Conservation (phyloP, 179 eudicot genomes). For the Silene noctiflora region DNA sequence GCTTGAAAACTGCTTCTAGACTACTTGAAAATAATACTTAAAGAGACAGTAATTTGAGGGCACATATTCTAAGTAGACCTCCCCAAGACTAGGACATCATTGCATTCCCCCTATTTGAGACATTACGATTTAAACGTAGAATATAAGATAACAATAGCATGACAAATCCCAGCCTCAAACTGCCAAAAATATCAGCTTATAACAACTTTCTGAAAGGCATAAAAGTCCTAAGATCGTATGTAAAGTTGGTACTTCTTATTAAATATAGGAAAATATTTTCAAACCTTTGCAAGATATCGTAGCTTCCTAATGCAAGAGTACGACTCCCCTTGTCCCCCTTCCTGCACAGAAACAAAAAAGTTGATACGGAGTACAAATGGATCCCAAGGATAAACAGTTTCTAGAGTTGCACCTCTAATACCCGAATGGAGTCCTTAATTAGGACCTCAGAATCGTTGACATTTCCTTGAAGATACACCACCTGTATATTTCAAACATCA, state of each 20-base stretch:
- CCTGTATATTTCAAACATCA: constrained; percentile 37
- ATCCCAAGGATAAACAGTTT: background rate
- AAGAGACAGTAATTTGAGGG: background rate
- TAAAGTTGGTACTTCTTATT: background rate
- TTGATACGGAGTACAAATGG: background rate
- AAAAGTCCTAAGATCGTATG: background rate
- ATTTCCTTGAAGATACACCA: constrained; percentile 72
- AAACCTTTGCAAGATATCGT: constrained; percentile 85
- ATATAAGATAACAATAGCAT: background rate
- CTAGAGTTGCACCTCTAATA: constrained; percentile 59
- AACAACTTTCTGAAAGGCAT: background rate
- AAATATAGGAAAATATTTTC: constrained; percentile 3
- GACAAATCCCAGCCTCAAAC: background rate
- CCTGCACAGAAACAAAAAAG: constrained; percentile 41
- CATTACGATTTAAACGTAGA: background rate
- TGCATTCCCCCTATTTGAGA: background rate
- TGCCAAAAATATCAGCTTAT: background rate
- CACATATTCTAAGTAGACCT: background rate
- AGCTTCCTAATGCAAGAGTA: constrained; percentile 65
- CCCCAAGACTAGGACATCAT: background rate
- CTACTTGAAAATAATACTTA: background rate
- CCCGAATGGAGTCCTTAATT: constrained; percentile 64
- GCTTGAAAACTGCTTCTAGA: background rate
- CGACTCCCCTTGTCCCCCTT: constrained; percentile 83
- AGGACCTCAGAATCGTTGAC: constrained; percentile 68